A percentile compares a stretch with the other conserved stretches of the same genome.
These are phyloP conservation scores for Tulasnella sp. DNA, from an alignment of 768 basidiomycete species.

Conservation along the genomic window DNA sequence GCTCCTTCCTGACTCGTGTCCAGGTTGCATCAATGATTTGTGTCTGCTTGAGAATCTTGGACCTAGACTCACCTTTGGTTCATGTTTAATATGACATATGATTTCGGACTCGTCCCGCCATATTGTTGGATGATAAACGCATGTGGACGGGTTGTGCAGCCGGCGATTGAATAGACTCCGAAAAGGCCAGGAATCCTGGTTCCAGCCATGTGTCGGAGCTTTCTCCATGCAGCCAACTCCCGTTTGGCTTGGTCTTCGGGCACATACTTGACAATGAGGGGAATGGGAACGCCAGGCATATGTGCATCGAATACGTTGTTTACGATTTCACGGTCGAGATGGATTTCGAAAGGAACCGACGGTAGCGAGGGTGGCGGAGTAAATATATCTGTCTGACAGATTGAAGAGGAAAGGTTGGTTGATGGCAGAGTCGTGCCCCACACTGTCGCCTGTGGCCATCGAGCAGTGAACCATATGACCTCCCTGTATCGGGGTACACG, in stretches of 20 bases:
- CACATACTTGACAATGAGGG: background rate
- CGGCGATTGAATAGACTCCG: background rate
- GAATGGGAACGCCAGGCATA: background rate
- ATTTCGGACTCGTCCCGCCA: background rate
- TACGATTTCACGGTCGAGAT: too few relatives aligned
- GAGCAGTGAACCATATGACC: too few relatives aligned
- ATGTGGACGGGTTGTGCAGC: background rate
- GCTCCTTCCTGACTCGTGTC: background rate
- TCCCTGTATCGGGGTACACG: too few relatives aligned
- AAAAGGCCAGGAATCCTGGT: background rate
- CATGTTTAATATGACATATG: background rate
- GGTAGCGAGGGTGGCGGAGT: background rate
- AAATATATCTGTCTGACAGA: too few relatives aligned
- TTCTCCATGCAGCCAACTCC: background rate
- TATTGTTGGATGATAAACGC: background rate
- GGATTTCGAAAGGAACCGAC: background rate
- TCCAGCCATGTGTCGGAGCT: background rate
- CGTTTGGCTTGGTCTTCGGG: background rate
- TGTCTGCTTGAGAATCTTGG: background rate
- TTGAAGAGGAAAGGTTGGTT: too few relatives aligned
- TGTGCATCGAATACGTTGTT: too few relatives aligned
- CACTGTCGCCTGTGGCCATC: too few relatives aligned
- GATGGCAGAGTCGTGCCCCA: too few relatives aligned
- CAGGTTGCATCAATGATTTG: background rate
- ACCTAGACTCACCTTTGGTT: background rate